phyloP scores from a whole-genome alignment of 2,329 filamentous ascomycete species.

The Fusarium luffae region DNA sequence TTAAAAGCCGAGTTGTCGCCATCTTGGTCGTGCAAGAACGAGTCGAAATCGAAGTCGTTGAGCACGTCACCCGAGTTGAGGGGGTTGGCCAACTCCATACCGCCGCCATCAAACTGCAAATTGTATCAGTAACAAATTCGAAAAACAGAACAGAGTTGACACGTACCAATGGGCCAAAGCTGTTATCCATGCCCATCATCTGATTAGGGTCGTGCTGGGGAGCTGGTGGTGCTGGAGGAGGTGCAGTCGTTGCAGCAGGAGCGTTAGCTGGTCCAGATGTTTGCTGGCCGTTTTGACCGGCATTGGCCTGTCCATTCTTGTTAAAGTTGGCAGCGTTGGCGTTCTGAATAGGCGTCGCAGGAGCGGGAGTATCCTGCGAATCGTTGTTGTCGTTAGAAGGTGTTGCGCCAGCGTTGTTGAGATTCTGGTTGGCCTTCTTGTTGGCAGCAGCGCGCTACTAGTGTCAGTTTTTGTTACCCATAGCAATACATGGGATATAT shows the following conservation, averaged over 20 bases:
- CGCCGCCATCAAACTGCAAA: conserved; percentile 52
- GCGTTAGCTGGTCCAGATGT: conserved; percentile 47
- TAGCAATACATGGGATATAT: conserved; percentile 31
- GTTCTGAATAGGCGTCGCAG: conserved; percentile 70
- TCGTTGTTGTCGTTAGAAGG: conserved; percentile 66
- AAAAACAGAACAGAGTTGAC: conserved; percentile 11
- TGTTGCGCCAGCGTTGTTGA: conserved; percentile 62
- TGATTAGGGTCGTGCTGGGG: conserved; percentile 49
- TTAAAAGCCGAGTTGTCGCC: conserved; percentile 63
- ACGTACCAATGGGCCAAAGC: conserved; percentile 57
- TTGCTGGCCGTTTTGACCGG: conserved; percentile 49
- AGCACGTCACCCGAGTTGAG: conserved; percentile 66
- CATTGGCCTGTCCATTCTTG: conserved; percentile 46
- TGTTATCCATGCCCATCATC: conserved; percentile 58
- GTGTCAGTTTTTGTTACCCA: conserved; percentile 25
- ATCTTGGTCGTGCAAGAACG: conserved; percentile 70
- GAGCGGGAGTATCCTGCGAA: conserved; percentile 69
- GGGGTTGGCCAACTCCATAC: conserved; percentile 67
- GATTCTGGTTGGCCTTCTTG: conserved; percentile 72
- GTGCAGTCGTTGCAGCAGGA: conserved; percentile 47
- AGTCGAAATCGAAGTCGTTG: conserved; percentile 75
- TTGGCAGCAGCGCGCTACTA: conserved; percentile 61
- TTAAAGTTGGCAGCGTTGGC: conserved; percentile 56
- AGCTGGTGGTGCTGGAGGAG: conserved; percentile 41
- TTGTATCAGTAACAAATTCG: conserved; percentile 14